phyloP scores from a whole-genome alignment of 352 stramenopile species.

The Elongisporangium undulatum region DNA sequence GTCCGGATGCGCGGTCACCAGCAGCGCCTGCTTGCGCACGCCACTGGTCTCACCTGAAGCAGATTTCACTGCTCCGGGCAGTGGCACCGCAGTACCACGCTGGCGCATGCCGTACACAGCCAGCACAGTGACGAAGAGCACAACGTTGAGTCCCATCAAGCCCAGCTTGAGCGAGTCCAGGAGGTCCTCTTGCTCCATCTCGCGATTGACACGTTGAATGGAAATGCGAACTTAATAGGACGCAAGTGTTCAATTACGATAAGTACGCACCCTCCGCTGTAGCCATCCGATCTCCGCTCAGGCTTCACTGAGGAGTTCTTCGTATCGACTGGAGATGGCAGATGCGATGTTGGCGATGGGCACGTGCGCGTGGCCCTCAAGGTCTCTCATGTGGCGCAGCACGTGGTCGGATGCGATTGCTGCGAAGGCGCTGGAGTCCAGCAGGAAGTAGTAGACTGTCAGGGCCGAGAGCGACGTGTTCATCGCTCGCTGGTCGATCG shows the following conservation, averaged over 20 bases:
- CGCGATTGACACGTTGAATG: constrained; percentile 11
- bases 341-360: constrained; percentile 49
- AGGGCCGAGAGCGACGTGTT: constrained; percentile 53
- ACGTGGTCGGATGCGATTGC: constrained; percentile 34
- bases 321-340: constrained; percentile 28
- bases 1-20: constrained; percentile 95
- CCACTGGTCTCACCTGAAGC: not conserved
- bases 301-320: constrained; percentile 31
- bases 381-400: constrained; percentile 19
- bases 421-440: constrained; percentile 50
- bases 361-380: constrained; percentile 25
- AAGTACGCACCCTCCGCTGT: too few relatives aligned
- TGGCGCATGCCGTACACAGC: constrained; percentile 22
- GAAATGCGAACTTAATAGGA: constrained; percentile 5
- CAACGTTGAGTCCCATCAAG: constrained; percentile 48
- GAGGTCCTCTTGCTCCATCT: constrained; percentile 21
- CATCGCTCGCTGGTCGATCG: constrained; percentile 13
- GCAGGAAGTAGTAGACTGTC: constrained; percentile 57
- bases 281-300: too few relatives aligned
- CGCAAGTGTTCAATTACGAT: constrained; percentile 6
- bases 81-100: not conserved
- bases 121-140: constrained; percentile 49
- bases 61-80: constrained; percentile 1
- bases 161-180: constrained; percentile 58
- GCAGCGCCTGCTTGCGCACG: constrained; percentile 42